phyloP scores from a whole-genome alignment of 805 yeast genomes.

The Pichia ethanolica region DNA sequence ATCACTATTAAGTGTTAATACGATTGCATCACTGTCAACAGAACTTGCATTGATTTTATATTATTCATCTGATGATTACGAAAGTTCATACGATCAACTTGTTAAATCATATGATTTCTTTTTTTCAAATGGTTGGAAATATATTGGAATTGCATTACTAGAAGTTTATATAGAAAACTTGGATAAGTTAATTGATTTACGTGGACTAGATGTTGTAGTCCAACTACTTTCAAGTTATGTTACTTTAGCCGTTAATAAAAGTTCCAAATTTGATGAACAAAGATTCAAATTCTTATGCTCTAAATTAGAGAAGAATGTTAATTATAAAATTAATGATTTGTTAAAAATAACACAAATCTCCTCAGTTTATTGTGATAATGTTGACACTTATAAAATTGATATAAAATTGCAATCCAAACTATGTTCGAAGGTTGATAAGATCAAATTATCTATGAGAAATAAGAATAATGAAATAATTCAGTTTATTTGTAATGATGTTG shows the following conservation, averaged over 20 bases:
- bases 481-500: constrained; percentile 10
- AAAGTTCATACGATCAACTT: constrained; percentile 54
- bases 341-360: neutral
- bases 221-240: constrained; percentile 35
- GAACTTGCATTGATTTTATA: constrained; percentile 67
- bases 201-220: constrained; percentile 15
- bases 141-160: constrained; percentile 58
- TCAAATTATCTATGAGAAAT: constrained; percentile 10
- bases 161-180: constrained; percentile 65
- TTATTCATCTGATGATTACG: constrained; percentile 40
- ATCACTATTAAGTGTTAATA: constrained; percentile 47
- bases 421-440: constrained; percentile 12
- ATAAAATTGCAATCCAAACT: constrained; percentile 28
- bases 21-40: constrained; percentile 66
- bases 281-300: neutral
- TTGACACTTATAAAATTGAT: constrained; percentile 33
- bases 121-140: constrained; percentile 64
- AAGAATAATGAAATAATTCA: constrained; percentile 12
- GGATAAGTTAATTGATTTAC: constrained; percentile 29
- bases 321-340: constrained; percentile 2
- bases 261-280: constrained; percentile 10
- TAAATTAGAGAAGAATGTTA: neutral
- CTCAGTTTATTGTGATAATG: constrained; percentile 28
- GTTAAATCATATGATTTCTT: constrained; percentile 65
- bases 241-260: constrained; percentile 22